phyloP scores from a whole-genome alignment of 2,329 filamentous ascomycete genomes.

The Albifimbria verrucaria region DNA sequence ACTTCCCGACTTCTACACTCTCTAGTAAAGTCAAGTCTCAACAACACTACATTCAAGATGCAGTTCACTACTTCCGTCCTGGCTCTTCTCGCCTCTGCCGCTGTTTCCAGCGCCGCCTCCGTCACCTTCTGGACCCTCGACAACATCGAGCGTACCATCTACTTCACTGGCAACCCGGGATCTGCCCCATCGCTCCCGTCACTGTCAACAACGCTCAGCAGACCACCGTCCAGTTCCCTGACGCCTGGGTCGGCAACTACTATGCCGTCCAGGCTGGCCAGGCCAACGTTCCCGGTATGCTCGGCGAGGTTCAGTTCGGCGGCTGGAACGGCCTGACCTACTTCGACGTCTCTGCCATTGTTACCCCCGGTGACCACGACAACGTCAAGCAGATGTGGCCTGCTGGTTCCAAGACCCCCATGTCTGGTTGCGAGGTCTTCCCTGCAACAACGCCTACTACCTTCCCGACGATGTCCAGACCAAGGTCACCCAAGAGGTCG shows the following conservation, averaged over 20 bases:
- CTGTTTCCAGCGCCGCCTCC: constrained; percentile 41
- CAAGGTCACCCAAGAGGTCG: constrained; percentile 43
- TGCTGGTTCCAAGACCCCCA: constrained; percentile 26
- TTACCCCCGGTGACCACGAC: constrained; percentile 44
- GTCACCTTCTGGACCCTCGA: constrained; percentile 61
- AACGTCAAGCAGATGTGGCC: constrained; percentile 56
- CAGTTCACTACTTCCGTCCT: constrained; percentile 47
- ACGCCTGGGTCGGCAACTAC: constrained; percentile 47
- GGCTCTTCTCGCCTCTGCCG: constrained; percentile 39
- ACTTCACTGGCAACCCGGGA: constrained; percentile 46
- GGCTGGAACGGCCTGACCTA: constrained; percentile 47
- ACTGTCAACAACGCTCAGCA: constrained; percentile 34
- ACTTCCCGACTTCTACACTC: constrained; percentile 12
- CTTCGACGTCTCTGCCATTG: constrained; percentile 59
- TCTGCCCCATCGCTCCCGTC: constrained; percentile 32
- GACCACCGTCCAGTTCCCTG: constrained; percentile 39
- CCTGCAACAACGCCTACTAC: constrained; percentile 54
- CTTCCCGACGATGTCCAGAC: constrained; percentile 53
- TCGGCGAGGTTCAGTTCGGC: constrained; percentile 48
- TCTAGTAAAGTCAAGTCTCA: constrained; percentile 15
- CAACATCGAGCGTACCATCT: constrained; percentile 42
- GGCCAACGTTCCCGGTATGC: constrained; percentile 43
- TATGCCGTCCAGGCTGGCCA: constrained; percentile 45
- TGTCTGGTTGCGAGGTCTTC: constrained; percentile 50
- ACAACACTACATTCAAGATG: constrained; percentile 42